Conservation (phyloP, 1,284 basidiomycete genomes). For the Crucibulum parvulum region DNA sequence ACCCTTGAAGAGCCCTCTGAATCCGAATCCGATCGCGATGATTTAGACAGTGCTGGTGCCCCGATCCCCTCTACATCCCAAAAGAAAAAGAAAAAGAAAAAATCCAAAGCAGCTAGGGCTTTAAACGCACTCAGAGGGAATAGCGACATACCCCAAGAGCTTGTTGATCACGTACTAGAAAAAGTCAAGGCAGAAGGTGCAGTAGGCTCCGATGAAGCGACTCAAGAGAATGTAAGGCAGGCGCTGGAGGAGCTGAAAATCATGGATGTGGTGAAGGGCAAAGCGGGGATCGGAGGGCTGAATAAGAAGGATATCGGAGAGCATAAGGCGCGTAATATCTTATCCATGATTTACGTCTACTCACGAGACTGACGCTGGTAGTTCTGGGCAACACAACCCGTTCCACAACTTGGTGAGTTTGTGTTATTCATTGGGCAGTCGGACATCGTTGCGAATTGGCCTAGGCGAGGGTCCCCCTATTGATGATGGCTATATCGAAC, state of each 20-base stretch:
- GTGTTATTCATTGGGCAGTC: conserved; percentile 10
- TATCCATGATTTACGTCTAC: not conserved
- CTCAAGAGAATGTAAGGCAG: conserved; percentile 63
- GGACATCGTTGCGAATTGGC: not conserved
- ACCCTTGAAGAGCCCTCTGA: conserved; percentile 22
- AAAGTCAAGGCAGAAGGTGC: conserved; percentile 65
- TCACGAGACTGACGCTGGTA: conserved; percentile 32
- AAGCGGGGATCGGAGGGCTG: conserved; percentile 69
- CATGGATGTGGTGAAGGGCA: conserved; percentile 77
- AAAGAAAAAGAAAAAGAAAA: conserved; percentile 82
- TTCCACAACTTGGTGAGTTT: conserved; percentile 78
- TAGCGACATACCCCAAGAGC: conserved; percentile 61
- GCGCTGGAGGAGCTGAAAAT: conserved; percentile 75
- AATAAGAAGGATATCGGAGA: conserved; percentile 83
- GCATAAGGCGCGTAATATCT: conserved; percentile 73
- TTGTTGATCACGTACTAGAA: conserved; percentile 66
- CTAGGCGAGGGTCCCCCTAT: conserved; percentile 70
- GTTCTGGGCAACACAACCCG: conserved; percentile 98
- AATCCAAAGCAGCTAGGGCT: conserved; percentile 65
- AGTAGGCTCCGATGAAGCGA: conserved; percentile 52
- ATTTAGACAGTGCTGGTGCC: conserved; percentile 12
- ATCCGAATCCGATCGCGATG: conserved; percentile 26
- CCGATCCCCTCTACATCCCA: conserved; percentile 47
- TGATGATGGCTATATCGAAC: conserved; percentile 91
- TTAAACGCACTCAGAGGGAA: conserved; percentile 58